Conservation (phyloP, 2,329 filamentous ascomycete species). For the Diaporthe sp. region DNA sequence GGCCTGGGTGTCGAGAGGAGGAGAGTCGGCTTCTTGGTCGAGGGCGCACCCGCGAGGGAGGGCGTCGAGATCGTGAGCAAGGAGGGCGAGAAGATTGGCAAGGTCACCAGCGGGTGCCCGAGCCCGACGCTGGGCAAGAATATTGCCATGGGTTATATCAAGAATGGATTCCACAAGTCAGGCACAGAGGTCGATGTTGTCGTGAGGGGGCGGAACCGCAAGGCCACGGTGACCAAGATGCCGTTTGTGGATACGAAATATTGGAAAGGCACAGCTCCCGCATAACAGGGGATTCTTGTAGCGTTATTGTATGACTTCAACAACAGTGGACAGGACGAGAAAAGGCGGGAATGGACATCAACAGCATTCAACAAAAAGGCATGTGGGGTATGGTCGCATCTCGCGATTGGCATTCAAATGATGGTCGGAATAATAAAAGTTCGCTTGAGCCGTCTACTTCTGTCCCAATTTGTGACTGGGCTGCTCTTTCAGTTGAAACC, state of each 20-base stretch:
- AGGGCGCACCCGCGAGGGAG: constrained; percentile 90
- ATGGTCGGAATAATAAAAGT: not conserved
- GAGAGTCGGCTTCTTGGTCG: constrained; percentile 83
- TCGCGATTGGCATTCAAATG: not conserved
- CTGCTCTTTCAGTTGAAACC: not conserved
- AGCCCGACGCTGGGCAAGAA: constrained; percentile 89
- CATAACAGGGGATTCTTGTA: constrained; percentile 27
- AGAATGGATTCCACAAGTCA: constrained; percentile 83
- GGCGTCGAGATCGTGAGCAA: constrained; percentile 81
- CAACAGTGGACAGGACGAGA: no score
- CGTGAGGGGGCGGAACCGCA: constrained; percentile 81
- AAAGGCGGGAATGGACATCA: not conserved
- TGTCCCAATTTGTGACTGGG: not conserved
- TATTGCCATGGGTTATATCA: constrained; percentile 95
- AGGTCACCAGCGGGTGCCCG: constrained; percentile 89
- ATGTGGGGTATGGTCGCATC: not conserved
- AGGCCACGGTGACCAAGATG: constrained; percentile 86
- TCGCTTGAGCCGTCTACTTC: not conserved
- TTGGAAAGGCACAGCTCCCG: constrained; percentile 60
- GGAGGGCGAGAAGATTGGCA: constrained; percentile 77
- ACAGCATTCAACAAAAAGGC: constrained; percentile 15
- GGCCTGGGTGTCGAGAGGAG: constrained; percentile 77
- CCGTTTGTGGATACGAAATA: constrained; percentile 88
- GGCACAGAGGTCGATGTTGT: constrained; percentile 85
- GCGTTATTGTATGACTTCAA: not conserved